Conservation (phyloP, 2,329 filamentous ascomycete species). For the Didymella sp. region DNA sequence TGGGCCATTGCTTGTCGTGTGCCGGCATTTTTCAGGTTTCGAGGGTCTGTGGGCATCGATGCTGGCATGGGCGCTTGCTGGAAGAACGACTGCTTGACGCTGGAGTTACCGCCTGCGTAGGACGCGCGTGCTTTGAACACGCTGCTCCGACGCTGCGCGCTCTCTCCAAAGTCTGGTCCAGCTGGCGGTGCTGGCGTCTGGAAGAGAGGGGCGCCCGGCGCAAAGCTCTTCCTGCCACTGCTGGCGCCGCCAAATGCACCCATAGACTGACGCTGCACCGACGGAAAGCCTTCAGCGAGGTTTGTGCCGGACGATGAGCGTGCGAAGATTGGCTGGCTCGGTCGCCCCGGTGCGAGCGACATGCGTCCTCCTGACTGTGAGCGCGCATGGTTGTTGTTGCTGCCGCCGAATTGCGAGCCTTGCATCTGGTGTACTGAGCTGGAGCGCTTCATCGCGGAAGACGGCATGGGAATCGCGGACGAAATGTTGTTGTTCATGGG, state of each 20-base stretch:
- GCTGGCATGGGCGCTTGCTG: constrained; percentile 82
- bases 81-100: constrained; percentile 89
- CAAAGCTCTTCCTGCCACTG: constrained; percentile 73
- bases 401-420: constrained; percentile 57
- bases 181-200: constrained; percentile 55
- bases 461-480: constrained; percentile 80
- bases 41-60: constrained; percentile 83
- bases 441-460: constrained; percentile 92
- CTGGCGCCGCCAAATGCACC: constrained; percentile 65
- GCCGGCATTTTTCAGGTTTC: constrained; percentile 80
- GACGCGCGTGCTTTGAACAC: constrained; percentile 62
- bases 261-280: constrained; percentile 83
- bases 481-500: constrained; percentile 79
- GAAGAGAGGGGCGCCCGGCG: constrained; percentile 59
- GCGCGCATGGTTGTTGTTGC: constrained; percentile 73
- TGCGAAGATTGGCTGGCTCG: constrained; percentile 85
- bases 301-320: constrained; percentile 84
- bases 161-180: constrained; percentile 61
- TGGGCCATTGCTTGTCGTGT: constrained; percentile 85
- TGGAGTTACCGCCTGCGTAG: constrained; percentile 72
- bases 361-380: constrained; percentile 83
- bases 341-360: constrained; percentile 80
- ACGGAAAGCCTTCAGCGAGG: constrained; percentile 81
- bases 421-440: constrained; percentile 74
- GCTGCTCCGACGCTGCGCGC: constrained; percentile 75